Conservation (phyloP, 2,329 filamentous ascomycete species). For the Penicillium corylophilum region DNA sequence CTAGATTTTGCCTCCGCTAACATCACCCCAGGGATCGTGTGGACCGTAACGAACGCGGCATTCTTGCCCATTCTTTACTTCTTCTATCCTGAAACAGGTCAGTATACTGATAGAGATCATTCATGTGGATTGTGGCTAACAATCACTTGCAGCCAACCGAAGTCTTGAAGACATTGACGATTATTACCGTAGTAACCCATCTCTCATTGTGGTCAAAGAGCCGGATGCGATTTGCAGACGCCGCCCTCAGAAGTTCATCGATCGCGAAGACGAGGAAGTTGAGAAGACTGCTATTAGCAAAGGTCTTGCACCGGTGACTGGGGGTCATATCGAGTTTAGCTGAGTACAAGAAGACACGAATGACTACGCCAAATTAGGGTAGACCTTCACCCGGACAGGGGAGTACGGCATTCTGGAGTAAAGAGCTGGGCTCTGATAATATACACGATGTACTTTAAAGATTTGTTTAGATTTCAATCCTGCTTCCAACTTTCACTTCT, state of each 20-base stretch:
- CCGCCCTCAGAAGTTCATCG: slow-evolving; percentile 50
- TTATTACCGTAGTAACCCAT: slow-evolving; percentile 39
- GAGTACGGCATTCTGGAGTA: neutral
- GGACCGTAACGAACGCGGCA: slow-evolving; percentile 45
- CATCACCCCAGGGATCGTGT: slow-evolving; percentile 37
- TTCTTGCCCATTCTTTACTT: slow-evolving; percentile 52
- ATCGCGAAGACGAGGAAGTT: slow-evolving; percentile 19
- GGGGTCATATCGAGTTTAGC: neutral
- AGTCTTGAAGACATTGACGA: slow-evolving; percentile 38
- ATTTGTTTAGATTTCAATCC: neutral
- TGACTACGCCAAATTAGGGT: neutral
- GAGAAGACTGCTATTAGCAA: neutral
- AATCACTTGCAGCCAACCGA: slow-evolving; percentile 20
- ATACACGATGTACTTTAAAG: neutral
- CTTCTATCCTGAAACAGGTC: slow-evolving; percentile 36
- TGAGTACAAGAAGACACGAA: neutral
- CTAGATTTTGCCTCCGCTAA: neutral
- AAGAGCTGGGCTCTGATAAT: neutral
- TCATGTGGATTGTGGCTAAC: neutral
- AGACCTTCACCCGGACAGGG: neutral
- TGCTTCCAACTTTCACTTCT: neutral
- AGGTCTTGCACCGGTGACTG: neutral
- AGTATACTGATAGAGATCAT: neutral
- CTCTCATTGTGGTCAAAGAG: slow-evolving; percentile 49
- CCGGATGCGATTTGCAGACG: slow-evolving; percentile 48